phyloP scores from a whole-genome alignment of 768 basidiomycete genomes.

The Stropharia rugosoannulata region DNA sequence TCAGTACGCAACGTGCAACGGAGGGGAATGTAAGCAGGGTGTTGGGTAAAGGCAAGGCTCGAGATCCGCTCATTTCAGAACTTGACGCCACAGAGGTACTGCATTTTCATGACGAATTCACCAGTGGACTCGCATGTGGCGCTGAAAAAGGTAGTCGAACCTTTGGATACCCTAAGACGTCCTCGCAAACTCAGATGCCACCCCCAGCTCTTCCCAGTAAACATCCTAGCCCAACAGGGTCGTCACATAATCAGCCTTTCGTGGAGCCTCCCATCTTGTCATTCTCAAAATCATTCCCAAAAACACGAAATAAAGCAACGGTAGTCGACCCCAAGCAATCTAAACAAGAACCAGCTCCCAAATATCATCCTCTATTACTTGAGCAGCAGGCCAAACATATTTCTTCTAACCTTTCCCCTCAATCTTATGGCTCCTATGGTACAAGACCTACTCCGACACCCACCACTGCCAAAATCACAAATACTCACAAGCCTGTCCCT shows the following conservation, averaged over 20 bases:
- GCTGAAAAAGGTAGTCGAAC: neutral
- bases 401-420: conserved; percentile 4
- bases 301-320: neutral
- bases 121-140: neutral
- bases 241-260: neutral
- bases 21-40: neutral
- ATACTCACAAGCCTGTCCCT: neutral
- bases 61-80: neutral
- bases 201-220: conserved; percentile 16
- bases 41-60: conserved; percentile 7
- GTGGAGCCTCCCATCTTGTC: too few relatives aligned
- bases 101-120: too few relatives aligned
- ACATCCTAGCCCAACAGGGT: neutral
- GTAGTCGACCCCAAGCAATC: neutral
- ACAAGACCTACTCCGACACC: conserved; percentile 1
- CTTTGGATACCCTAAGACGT: conserved; percentile 4
- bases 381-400: conserved; percentile 6
- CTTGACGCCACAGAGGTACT: neutral
- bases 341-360: conserved; percentile 5
- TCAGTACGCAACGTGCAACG: neutral
- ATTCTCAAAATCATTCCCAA: neutral
- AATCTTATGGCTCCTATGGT: neutral
- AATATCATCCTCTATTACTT: conserved; percentile 11
- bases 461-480: neutral
- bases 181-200: conserved; percentile 20